Percentiles rank a stretch among this genome's conserved stretches.
Evolutionary conservation across 257 asterid species (phyloP).

Genomic region (Primulina huaijiensis): DNA sequence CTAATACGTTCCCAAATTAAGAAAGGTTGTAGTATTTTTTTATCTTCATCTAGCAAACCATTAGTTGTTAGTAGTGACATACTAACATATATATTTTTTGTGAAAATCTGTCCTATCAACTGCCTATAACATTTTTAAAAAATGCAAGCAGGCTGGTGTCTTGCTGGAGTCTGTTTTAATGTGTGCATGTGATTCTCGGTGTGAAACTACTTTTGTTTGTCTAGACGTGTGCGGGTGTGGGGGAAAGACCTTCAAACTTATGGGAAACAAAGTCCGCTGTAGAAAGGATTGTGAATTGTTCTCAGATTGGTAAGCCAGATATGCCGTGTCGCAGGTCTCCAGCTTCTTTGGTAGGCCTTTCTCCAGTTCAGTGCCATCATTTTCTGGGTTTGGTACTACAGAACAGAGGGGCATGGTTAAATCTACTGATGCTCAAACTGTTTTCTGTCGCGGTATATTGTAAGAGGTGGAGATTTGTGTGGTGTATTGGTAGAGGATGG

Average conservation of each 20-base stretch:
- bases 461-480: neutral
- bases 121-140: neutral
- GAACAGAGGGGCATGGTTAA: conserved; percentile 64
- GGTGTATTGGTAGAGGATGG: conserved; percentile 27
- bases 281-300: conserved; percentile 50
- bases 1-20: conserved; percentile 2
- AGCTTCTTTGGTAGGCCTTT: conserved; percentile 29
- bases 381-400: conserved; percentile 57
- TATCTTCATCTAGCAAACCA: conserved; percentile 1
- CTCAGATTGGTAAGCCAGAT: conserved; percentile 37
- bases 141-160: neutral
- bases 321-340: conserved; percentile 32
- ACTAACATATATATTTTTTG: too few species aligned
- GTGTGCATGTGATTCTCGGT: neutral
- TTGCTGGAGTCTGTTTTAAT: neutral
- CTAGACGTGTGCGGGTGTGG: conserved; percentile 16
- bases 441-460: conserved; percentile 13
- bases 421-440: conserved; percentile 16
- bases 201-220: neutral
- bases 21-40: neutral
- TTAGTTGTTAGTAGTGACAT: neutral
- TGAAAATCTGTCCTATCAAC: neutral
- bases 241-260: conserved; percentile 61
- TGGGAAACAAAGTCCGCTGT: conserved; percentile 48
- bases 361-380: conserved; percentile 38